Evolutionary conservation across 768 basidiomycete species (phyloP).

Genomic region (Lactarius quietus): DNA sequence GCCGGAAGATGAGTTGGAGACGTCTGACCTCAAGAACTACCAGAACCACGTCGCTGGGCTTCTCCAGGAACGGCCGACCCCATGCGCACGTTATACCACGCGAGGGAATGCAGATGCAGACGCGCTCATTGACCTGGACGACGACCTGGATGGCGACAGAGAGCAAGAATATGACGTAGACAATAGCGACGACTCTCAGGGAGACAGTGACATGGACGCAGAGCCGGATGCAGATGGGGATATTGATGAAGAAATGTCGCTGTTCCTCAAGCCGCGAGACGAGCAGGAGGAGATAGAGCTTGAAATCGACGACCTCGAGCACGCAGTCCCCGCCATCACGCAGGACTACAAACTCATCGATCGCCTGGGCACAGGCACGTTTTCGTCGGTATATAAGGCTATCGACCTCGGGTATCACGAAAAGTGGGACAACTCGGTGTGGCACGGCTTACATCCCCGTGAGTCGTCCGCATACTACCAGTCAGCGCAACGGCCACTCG

Average conservation of each 20-base stretch:
- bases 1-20: constrained; percentile 39
- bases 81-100: constrained; percentile 13
- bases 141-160: constrained; percentile 51
- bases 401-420: constrained; percentile 71
- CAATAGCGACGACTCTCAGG: constrained; percentile 31
- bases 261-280: constrained; percentile 53
- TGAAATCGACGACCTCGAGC: constrained; percentile 73
- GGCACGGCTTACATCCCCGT: constrained; percentile 64
- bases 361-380: constrained; percentile 94
- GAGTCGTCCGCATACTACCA: constrained; percentile 66
- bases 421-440: constrained; percentile 72
- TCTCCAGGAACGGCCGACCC: constrained; percentile 32
- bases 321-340: constrained; percentile 60
- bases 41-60: constrained; percentile 49
- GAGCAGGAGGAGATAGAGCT: constrained; percentile 70
- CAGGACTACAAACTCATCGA: constrained; percentile 78
- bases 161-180: constrained; percentile 31
- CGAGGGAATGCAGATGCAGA: constrained; percentile 19
- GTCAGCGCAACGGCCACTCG: constrained; percentile 40
- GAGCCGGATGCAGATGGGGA: constrained; percentile 38
- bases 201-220: constrained; percentile 28
- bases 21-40: constrained; percentile 44
- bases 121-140: constrained; percentile 45
- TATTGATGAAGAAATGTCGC: constrained; percentile 60
- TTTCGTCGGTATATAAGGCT: constrained; percentile 99